Percentiles rank a stretch among this genome's conserved stretches.
These are phyloP conservation scores for Phyllosticta ampelicida DNA, from an alignment of 2,329 filamentous ascomycete species.

Conservation along the genomic window DNA sequence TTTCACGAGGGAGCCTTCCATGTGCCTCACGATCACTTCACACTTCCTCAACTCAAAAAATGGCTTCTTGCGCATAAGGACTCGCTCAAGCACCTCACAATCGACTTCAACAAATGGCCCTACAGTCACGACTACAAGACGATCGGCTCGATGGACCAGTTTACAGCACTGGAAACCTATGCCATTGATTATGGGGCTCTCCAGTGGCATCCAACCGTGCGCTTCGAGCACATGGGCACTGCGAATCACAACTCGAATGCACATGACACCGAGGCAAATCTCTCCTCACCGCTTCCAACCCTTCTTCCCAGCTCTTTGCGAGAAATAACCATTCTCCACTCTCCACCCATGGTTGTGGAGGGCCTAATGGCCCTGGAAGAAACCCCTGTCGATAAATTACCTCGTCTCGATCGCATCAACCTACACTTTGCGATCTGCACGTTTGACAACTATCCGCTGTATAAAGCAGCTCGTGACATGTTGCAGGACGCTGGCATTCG, in stretches of 20 bases:
- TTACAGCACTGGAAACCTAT: background rate
- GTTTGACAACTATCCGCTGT: background rate
- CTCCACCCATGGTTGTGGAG: conserved; percentile 4
- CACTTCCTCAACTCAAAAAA: background rate
- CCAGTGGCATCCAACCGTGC: background rate
- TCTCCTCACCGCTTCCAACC: background rate
- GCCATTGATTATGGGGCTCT: conserved; percentile 7
- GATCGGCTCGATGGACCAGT: conserved; percentile 1
- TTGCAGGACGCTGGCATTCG: background rate
- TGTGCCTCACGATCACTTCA: background rate
- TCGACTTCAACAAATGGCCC: conserved; percentile 4
- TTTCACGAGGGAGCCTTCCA: background rate
- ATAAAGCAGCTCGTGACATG: background rate
- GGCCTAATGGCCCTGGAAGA: conserved; percentile 1
- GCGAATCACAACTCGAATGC: background rate
- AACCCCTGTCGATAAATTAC: background rate
- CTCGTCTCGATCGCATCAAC: background rate
- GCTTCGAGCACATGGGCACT: background rate
- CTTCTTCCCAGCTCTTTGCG: background rate
- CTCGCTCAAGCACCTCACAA: conserved; percentile 3
- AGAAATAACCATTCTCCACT: conserved; percentile 2
- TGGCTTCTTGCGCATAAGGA: background rate
- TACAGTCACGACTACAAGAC: background rate
- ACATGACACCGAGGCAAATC: background rate
- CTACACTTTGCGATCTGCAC: background rate